Conservation (phyloP, 208 protist genomes). For the Tritrichomonas musculus region DNA sequence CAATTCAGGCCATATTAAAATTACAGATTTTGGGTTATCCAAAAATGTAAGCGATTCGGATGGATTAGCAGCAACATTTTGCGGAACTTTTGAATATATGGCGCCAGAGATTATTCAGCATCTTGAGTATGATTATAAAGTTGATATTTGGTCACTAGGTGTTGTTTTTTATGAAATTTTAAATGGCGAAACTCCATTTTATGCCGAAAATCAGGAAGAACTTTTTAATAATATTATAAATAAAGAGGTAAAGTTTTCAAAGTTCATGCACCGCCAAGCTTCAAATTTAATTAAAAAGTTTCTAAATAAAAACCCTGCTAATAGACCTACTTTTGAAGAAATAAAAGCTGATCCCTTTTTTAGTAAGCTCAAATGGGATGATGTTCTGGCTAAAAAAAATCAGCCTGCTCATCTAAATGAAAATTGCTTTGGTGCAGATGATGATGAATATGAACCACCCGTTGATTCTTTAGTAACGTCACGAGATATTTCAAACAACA, state of each 20-base stretch:
- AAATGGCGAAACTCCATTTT: not conserved
- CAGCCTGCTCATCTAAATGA: too few relatives aligned
- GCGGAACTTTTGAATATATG: not conserved
- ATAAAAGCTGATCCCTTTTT: not conserved
- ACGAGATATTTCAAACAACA: too few relatives aligned
- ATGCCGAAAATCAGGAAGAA: not conserved
- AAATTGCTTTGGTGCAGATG: too few relatives aligned
- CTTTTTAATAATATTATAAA: not conserved
- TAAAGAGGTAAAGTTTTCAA: not conserved
- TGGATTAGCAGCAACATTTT: not conserved
- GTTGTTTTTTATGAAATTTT: not conserved
- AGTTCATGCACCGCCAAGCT: not conserved
- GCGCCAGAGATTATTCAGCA: not conserved
- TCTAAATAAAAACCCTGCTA: not conserved
- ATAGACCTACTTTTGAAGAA: not conserved
- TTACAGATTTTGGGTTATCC: not conserved
- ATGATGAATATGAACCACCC: too few relatives aligned
- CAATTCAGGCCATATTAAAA: not conserved
- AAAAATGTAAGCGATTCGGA: not conserved
- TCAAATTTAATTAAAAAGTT: not conserved
- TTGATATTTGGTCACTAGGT: not conserved
- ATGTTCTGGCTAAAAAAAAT: not conserved
- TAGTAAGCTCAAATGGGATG: not conserved
- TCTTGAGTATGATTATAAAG: not conserved
- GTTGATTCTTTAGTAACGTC: too few relatives aligned